These are phyloP conservation scores for Lablab purpureus DNA, from an alignment of 306 rosid species.

Conservation along the genomic window DNA sequence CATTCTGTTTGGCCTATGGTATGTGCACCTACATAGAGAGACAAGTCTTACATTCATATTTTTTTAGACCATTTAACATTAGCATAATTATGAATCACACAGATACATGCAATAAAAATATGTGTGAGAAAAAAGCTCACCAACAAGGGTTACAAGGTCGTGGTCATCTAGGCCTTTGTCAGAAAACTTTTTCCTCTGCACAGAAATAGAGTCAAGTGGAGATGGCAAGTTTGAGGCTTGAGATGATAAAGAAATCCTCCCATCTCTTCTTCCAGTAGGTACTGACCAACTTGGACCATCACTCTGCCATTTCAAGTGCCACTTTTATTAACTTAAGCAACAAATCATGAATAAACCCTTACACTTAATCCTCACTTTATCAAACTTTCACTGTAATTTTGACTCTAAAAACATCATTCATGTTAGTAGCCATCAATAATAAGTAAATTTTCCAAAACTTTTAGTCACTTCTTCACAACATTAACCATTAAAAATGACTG, in stretches of 20 bases:
- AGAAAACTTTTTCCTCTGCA: slow-evolving; percentile 59
- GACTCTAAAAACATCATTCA: too few relatives aligned
- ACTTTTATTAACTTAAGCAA: not conserved
- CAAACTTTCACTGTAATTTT: too few relatives aligned
- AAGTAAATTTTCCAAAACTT: too few relatives aligned
- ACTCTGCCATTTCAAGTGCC: slow-evolving; percentile 46
- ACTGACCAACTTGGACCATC: slow-evolving; percentile 80
- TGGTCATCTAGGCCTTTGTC: slow-evolving; percentile 68
- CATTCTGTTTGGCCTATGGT: slow-evolving; percentile 69
- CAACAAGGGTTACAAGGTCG: slow-evolving; percentile 69
- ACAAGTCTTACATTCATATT: not conserved
- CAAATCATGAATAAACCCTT: too few relatives aligned
- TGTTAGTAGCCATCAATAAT: too few relatives aligned
- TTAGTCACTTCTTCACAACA: too few relatives aligned
- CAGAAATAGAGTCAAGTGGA: slow-evolving; percentile 66
- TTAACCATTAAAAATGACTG: too few relatives aligned
- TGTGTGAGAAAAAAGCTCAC: slow-evolving; percentile 44
- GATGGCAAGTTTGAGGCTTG: slow-evolving; percentile 68
- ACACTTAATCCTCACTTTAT: too few relatives aligned
- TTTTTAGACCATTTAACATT: not conserved
- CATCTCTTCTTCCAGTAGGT: slow-evolving; percentile 75
- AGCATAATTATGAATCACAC: not conserved
- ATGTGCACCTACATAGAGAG: slow-evolving; percentile 58
- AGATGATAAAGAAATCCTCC: slow-evolving; percentile 54
- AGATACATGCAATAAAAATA: not conserved